These are phyloP conservation scores for Camellia oleifera DNA, from an alignment of 179 eudicot species.

Conservation along the genomic window DNA sequence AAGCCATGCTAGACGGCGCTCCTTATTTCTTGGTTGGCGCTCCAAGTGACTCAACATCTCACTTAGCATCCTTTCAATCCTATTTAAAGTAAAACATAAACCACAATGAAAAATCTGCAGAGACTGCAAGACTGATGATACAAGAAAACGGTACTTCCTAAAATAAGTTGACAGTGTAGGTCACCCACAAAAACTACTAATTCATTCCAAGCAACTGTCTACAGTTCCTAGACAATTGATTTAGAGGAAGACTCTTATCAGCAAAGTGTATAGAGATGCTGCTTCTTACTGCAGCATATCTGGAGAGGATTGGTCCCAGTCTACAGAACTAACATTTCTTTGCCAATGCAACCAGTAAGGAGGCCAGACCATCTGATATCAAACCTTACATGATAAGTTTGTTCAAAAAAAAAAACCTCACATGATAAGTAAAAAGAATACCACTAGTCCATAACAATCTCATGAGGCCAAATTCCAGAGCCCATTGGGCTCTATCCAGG, in stretches of 20 bases:
- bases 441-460: background rate
- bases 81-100: conserved; percentile 21
- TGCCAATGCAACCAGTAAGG: background rate
- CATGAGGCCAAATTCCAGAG: background rate
- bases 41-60: conserved; percentile 95
- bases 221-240: background rate
- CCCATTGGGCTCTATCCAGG: background rate
- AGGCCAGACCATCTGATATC: background rate
- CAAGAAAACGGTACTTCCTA: background rate
- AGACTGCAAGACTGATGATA: conserved; percentile 1
- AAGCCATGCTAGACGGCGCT: conserved; percentile 88
- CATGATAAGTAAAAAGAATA: background rate
- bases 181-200: background rate
- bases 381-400: background rate
- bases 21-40: conserved; percentile 84
- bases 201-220: conserved; percentile 2
- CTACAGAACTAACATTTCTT: background rate
- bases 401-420: background rate
- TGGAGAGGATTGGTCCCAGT: background rate
- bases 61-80: conserved; percentile 82
- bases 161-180: background rate
- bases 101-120: background rate
- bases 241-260: background rate
- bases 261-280: background rate
- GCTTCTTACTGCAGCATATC: background rate